phyloP scores from a whole-genome alignment of 495 filamentous ascomycete species.

The Aspergillus mulundensis region DNA sequence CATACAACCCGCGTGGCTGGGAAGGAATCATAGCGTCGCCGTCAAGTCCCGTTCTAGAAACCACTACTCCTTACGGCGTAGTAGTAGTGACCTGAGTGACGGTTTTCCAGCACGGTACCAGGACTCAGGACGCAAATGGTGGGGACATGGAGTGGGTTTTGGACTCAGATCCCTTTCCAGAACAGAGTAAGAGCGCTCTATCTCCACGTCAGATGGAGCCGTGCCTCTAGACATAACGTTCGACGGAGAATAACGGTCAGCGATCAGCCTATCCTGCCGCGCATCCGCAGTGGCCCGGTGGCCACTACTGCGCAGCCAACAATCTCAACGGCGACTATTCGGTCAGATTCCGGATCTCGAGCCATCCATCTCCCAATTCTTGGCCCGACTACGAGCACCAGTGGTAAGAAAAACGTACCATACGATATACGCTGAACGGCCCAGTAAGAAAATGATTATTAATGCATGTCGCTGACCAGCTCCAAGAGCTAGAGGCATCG shows the following conservation, averaged over 20 bases:
- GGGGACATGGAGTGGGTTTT: slow-evolving; percentile 1
- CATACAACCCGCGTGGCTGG: slow-evolving; percentile 1
- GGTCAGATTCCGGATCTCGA: slow-evolving; percentile 6
- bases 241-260: slow-evolving; percentile 13
- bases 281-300: background rate
- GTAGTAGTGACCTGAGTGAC: background rate
- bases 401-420: background rate
- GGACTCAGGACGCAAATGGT: background rate
- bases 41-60: background rate
- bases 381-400: background rate
- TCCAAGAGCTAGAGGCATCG: slow-evolving; percentile 5
- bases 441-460: background rate
- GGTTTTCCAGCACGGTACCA: slow-evolving; percentile 1
- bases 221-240: background rate
- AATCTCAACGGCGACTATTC: background rate
- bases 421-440: background rate
- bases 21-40: background rate
- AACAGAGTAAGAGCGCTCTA: slow-evolving; percentile 3
- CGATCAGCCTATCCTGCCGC: slow-evolving; percentile 1
- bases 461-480: background rate
- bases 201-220: slow-evolving; percentile 4
- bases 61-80: background rate
- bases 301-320: background rate
- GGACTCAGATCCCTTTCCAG: slow-evolving; percentile 9
- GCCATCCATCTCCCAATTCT: background rate